Percentiles rank a stretch among this genome's conserved stretches.
These are phyloP conservation scores for Tanacetum coccineum DNA, from an alignment of 129 eudicot species.

Conservation along the genomic window DNA sequence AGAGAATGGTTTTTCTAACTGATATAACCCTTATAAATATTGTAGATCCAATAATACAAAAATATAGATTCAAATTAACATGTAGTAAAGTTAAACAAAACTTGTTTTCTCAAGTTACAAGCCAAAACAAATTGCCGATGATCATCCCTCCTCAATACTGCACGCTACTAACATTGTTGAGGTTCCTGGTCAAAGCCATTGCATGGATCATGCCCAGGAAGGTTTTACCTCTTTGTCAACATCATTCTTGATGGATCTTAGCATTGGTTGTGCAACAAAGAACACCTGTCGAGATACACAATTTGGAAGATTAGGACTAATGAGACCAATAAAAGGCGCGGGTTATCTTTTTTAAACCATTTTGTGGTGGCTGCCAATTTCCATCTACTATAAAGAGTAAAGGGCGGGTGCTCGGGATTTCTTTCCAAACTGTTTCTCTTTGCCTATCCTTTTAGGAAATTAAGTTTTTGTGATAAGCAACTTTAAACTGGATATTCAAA, in stretches of 20 bases:
- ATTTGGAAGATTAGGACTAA: not conserved
- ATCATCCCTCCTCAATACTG: not conserved
- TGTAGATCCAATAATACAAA: not conserved
- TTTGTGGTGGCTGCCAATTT: not conserved
- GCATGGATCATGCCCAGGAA: constrained; percentile 36
- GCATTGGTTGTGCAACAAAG: constrained; percentile 45
- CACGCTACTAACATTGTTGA: not conserved
- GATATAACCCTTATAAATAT: no score
- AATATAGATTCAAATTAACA: not conserved
- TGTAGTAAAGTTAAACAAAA: not conserved
- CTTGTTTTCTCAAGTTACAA: not conserved
- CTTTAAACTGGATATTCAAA: not conserved
- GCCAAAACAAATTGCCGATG: not conserved
- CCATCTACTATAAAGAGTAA: not conserved
- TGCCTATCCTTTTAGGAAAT: not conserved
- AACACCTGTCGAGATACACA: constrained; percentile 46
- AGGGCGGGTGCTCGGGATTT: not conserved
- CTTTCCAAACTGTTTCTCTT: no score
- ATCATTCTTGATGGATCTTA: constrained; percentile 46
- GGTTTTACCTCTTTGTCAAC: constrained; percentile 38
- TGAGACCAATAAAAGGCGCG: not conserved
- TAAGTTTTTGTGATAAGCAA: not conserved
- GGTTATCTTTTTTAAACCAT: not conserved
- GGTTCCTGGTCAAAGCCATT: not conserved
- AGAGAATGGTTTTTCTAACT: no score